Conservation (phyloP, 495 filamentous ascomycete species). For the Penicillium flavigenum region DNA sequence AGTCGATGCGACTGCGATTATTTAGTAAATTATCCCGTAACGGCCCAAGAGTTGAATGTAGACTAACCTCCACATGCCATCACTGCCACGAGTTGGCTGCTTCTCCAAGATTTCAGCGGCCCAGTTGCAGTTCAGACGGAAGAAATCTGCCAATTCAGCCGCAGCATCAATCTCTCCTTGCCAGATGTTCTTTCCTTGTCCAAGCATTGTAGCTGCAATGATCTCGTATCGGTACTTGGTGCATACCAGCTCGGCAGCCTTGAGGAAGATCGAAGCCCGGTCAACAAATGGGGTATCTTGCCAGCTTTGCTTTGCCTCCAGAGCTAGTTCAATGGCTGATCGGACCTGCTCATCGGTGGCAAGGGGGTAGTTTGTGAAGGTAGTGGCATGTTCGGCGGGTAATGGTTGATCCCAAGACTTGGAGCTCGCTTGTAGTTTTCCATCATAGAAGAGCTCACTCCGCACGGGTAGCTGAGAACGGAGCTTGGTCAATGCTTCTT, state of each 20-base stretch:
- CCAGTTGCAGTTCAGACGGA: constrained; percentile 77
- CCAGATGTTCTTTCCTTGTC: constrained; percentile 97
- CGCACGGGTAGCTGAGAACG: constrained; percentile 47
- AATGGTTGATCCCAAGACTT: constrained; percentile 58
- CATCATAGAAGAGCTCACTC: constrained; percentile 54
- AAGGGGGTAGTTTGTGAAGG: constrained; percentile 73
- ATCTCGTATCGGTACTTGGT: constrained; percentile 91
- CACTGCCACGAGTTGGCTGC: constrained; percentile 59
- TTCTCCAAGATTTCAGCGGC: constrained; percentile 73
- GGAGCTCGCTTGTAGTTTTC: constrained; percentile 45
- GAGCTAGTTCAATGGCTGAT: constrained; percentile 73
- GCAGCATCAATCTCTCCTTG: constrained; percentile 96
- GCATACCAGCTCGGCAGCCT: constrained; percentile 85
- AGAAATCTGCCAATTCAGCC: constrained; percentile 87
- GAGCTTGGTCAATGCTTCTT: constrained; percentile 59
- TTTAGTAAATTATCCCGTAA: constrained; percentile 3
- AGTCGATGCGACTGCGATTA: constrained; percentile 59
- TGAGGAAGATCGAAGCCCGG: constrained; percentile 87
- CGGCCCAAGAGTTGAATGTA: neutral
- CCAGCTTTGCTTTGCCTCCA: constrained; percentile 81
- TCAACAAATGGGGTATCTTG: constrained; percentile 81
- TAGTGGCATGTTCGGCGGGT: constrained; percentile 66
- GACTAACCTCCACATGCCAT: constrained; percentile 68
- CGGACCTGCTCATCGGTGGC: constrained; percentile 68
- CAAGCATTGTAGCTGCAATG: constrained; percentile 91